Evolutionary conservation across 805 yeast genomes (phyloP).

Genomic region (Lipomyces orientalis): DNA sequence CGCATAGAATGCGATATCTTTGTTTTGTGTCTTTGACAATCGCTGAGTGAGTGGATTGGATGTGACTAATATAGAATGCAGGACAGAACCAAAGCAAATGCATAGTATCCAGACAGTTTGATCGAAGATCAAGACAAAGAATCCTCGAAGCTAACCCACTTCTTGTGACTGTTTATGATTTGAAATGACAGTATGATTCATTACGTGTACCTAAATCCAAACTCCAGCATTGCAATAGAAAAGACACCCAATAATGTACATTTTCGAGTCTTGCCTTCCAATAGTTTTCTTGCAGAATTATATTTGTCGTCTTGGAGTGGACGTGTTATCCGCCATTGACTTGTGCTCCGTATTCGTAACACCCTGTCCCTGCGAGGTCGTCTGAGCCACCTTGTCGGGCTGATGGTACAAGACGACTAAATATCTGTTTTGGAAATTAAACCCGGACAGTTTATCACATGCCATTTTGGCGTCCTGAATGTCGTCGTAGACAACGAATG

Average conservation of each 20-base stretch:
- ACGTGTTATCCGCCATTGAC: constrained; percentile 3
- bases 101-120: too few species aligned
- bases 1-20: too few species aligned
- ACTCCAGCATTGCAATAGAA: background rate
- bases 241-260: constrained; percentile 7
- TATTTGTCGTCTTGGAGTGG: constrained; percentile 11
- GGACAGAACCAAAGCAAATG: too few species aligned
- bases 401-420: constrained; percentile 57
- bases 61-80: too few species aligned
- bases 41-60: too few species aligned
- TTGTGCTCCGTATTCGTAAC: background rate
- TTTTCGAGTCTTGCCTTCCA: background rate
- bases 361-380: background rate
- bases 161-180: background rate
- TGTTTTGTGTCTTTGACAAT: too few species aligned
- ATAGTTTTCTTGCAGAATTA: background rate
- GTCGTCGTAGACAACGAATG: constrained; percentile 60
- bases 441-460: constrained; percentile 62
- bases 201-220: background rate
- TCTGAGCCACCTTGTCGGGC: constrained; percentile 48
- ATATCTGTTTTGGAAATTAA: constrained; percentile 63
- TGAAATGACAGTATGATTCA: too few species aligned
- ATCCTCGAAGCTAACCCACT: too few species aligned
- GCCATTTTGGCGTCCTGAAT: constrained; percentile 57
- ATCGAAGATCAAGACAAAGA: too few species aligned